These are phyloP conservation scores for Lodderomyces orthopsilosis DNA, from an alignment of 1,139 yeast species.

Conservation along the genomic window DNA sequence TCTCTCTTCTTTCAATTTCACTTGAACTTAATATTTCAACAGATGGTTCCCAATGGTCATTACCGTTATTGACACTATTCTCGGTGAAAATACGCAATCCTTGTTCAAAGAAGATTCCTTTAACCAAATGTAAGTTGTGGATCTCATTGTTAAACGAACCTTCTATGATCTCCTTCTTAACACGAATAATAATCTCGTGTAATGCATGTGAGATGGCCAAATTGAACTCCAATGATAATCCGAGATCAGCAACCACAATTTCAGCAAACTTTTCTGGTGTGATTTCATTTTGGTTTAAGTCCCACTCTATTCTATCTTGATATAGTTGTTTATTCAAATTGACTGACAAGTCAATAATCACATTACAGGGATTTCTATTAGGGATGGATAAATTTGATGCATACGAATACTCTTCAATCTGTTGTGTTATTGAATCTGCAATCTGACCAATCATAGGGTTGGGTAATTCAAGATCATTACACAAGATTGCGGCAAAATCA, in stretches of 20 bases:
- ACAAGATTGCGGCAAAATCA: conserved; percentile 74
- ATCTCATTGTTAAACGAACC: conserved; percentile 57
- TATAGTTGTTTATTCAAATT: conserved; percentile 79
- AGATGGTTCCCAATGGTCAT: conserved; percentile 84
- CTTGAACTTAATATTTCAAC: conserved; percentile 84
- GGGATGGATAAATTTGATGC: conserved; percentile 62
- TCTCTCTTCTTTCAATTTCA: conserved; percentile 93
- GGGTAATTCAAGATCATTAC: conserved; percentile 82
- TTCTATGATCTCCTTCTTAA: conserved; percentile 84
- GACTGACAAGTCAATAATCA: conserved; percentile 76
- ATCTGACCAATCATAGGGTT: conserved; percentile 61
- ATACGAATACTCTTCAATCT: conserved; percentile 65
- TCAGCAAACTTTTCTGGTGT: conserved; percentile 86
- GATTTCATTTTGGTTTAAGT: conserved; percentile 57
- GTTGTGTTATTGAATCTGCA: conserved; percentile 70
- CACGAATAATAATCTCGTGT: conserved; percentile 72
- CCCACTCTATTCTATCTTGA: conserved; percentile 97
- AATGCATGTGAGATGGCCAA: conserved; percentile 89
- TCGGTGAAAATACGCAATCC: conserved; percentile 47
- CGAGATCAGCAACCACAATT: conserved; percentile 79
- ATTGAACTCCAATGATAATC: conserved; percentile 78
- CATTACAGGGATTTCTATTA: conserved; percentile 67
- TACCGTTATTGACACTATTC: conserved; percentile 44
- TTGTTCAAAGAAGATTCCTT: conserved; percentile 45
- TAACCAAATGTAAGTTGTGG: conserved; percentile 43